phyloP scores from a whole-genome alignment of 2,329 filamentous ascomycete species.

The Alternaria ventricosa region DNA sequence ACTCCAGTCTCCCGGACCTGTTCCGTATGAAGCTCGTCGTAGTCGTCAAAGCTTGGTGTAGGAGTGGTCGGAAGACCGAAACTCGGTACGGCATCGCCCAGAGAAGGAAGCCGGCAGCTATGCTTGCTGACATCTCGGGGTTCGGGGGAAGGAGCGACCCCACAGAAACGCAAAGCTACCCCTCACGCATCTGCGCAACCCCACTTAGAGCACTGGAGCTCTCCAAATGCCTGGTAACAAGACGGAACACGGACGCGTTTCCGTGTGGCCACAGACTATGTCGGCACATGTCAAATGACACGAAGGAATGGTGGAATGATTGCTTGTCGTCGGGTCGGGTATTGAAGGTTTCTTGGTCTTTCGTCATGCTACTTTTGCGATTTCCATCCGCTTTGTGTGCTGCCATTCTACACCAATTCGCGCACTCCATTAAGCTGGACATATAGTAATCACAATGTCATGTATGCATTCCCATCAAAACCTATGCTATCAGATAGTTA shows the following conservation, averaged over 20 bases:
- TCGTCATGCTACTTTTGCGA: neutral
- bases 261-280: conserved; percentile 4
- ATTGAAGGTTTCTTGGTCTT: neutral
- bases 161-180: conserved; percentile 7
- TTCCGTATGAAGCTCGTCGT: neutral
- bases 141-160: conserved; percentile 6
- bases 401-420: neutral
- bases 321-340: conserved; percentile 4
- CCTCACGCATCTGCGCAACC: conserved; percentile 7
- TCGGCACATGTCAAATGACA: conserved; percentile 10
- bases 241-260: conserved; percentile 1
- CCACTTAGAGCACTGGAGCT: conserved; percentile 3
- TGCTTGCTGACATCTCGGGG: neutral
- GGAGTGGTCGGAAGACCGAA: neutral
- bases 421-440: neutral
- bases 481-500: neutral
- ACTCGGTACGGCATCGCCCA: neutral
- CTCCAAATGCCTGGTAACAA: neutral
- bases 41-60: neutral
- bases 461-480: conserved; percentile 1
- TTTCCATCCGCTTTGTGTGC: neutral
- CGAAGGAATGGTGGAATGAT: neutral
- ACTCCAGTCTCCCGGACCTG: neutral
- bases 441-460: conserved; percentile 2
- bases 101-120: conserved; percentile 7